phyloP scores from a whole-genome alignment of 83 land plant genomes.

The Thuja plicata region DNA sequence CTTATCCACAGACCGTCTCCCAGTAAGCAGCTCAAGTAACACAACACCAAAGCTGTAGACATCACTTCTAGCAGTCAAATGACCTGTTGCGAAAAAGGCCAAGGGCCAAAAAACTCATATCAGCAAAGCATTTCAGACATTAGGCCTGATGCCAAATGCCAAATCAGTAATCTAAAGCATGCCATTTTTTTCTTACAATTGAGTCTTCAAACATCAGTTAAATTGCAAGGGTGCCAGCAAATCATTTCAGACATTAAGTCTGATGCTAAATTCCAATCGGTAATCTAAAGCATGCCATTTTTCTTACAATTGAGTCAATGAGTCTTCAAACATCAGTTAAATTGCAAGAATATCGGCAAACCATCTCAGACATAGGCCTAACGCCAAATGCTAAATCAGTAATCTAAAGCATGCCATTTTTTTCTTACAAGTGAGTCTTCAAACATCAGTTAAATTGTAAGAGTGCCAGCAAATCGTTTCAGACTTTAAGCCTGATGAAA shows the following conservation, averaged over 20 bases:
- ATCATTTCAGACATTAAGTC: too few relatives aligned
- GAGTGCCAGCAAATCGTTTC: neutral
- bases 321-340: neutral
- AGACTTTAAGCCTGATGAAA: too few relatives aligned
- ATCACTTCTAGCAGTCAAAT: slow-evolving; percentile 18
- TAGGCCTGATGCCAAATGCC: neutral
- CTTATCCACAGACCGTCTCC: slow-evolving; percentile 70
- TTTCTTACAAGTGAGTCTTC: too few relatives aligned
- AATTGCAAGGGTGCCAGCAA: too few relatives aligned
- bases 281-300: too few relatives aligned
- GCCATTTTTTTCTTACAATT: neutral
- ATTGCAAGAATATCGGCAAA: too few relatives aligned
- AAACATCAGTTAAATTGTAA: too few relatives aligned
- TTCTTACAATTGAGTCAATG: neutral
- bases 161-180: neutral
- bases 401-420: too few relatives aligned
- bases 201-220: neutral
- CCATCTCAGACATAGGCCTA: too few relatives aligned
- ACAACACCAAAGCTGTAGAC: slow-evolving; percentile 25
- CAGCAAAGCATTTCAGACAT: neutral
- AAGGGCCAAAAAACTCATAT: neutral
- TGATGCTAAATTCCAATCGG: too few relatives aligned
- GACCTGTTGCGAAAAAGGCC: neutral
- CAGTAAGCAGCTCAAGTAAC: slow-evolving; percentile 36
- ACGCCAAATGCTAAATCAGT: too few relatives aligned